phyloP scores from a whole-genome alignment of 768 basidiomycete species.

The Lactifluus volemus region DNA sequence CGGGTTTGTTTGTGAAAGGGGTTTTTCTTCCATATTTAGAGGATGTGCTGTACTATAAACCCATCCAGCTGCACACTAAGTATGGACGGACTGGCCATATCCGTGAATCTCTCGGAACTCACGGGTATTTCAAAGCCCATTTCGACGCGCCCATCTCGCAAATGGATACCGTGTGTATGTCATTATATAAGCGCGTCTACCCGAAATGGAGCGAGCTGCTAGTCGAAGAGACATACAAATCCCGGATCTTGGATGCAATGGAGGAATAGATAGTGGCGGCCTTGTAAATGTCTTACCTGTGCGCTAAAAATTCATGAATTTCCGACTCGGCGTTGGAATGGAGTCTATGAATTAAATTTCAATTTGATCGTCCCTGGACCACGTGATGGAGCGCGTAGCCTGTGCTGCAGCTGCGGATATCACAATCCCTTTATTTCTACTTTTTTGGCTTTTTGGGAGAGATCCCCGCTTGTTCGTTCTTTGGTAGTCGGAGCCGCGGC shows the following conservation, averaged over 20 bases:
- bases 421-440: neutral
- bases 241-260: slow-evolving; percentile 20
- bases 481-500: neutral
- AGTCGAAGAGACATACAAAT: slow-evolving; percentile 22
- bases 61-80: slow-evolving; percentile 89
- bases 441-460: neutral
- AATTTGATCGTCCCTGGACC: neutral
- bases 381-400: neutral
- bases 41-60: slow-evolving; percentile 88
- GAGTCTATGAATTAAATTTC: too few relatives aligned
- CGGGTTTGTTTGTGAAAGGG: too few relatives aligned
- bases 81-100: slow-evolving; percentile 86
- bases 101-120: slow-evolving; percentile 86
- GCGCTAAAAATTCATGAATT: neutral
- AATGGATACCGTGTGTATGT: slow-evolving; percentile 97
- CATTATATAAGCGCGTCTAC: slow-evolving; percentile 89
- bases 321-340: neutral
- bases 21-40: slow-evolving; percentile 33
- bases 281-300: neutral
- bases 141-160: slow-evolving; percentile 90
- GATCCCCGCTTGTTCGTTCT: neutral
- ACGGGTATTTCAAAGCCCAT: slow-evolving; percentile 93
- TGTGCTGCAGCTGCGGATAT: too few relatives aligned
- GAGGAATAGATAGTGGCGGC: slow-evolving; percentile 17
- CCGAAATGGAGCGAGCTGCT: slow-evolving; percentile 74